Conservation (phyloP, 1,139 yeast species). For the Debaryomycetaceae sp. region DNA sequence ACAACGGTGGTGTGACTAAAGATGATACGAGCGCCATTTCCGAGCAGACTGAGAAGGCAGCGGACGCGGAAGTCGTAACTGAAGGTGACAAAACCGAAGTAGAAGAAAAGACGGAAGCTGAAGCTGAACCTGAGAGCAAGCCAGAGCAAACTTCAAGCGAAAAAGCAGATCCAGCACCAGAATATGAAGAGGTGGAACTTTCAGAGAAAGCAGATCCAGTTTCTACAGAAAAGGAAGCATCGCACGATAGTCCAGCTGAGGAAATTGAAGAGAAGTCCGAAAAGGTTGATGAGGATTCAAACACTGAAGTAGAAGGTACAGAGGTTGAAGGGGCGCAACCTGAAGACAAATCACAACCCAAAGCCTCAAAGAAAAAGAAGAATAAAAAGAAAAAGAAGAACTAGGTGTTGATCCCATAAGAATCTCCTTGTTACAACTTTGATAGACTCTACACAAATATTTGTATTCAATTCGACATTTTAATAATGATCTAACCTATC, state of each 20-base stretch:
- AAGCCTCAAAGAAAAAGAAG: conserved; percentile 9
- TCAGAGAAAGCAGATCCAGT: neutral
- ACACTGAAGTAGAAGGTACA: neutral
- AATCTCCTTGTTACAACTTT: neutral
- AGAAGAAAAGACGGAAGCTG: conserved; percentile 5
- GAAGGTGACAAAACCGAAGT: conserved; percentile 2
- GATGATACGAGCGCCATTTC: neutral
- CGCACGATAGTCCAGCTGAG: neutral
- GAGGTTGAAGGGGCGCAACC: neutral
- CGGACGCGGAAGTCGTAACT: conserved; percentile 1
- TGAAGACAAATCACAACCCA: conserved; percentile 4
- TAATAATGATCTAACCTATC: neutral
- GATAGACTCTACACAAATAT: neutral
- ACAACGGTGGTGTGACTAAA: neutral
- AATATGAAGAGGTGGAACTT: neutral
- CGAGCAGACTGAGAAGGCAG: conserved; percentile 5
- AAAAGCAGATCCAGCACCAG: neutral
- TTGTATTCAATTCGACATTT: neutral
- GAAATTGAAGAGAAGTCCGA: neutral
- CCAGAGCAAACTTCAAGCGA: conserved; percentile 5
- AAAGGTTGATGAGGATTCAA: neutral
- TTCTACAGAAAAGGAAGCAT: neutral
- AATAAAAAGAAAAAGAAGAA: conserved; percentile 8
- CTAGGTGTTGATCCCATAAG: neutral
- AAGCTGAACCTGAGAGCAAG: conserved; percentile 10